phyloP scores from a whole-genome alignment of 2,329 filamentous ascomycete genomes.

The Fonsecaea erecta region DNA sequence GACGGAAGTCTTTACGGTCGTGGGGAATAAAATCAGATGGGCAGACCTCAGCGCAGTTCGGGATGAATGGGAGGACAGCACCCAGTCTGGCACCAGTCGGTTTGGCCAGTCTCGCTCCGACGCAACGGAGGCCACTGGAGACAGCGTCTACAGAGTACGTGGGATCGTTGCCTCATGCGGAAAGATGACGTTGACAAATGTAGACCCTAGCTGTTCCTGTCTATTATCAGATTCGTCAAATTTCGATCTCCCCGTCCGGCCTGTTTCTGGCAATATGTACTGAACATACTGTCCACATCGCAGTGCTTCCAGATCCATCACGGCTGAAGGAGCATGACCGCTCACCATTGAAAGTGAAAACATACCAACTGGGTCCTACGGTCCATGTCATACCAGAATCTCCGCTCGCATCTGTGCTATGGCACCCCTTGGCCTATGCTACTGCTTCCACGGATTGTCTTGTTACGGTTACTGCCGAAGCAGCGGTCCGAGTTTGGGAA shows the following conservation, averaged over 20 bases:
- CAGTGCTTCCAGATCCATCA: constrained; percentile 78
- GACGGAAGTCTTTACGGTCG: constrained; percentile 85
- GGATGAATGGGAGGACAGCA: constrained; percentile 57
- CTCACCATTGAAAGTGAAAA: constrained; percentile 75
- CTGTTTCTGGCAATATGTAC: constrained; percentile 82
- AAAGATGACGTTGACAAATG: constrained; percentile 31
- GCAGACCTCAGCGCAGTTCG: constrained; percentile 81
- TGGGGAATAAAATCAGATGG: constrained; percentile 90
- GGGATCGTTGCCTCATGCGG: not conserved
- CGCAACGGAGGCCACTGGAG: constrained; percentile 2
- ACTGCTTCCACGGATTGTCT: constrained; percentile 71
- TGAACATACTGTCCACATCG: constrained; percentile 84
- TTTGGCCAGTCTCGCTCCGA: constrained; percentile 20
- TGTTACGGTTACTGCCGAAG: constrained; percentile 86
- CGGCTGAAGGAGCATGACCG: constrained; percentile 73
- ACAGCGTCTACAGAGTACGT: constrained; percentile 53
- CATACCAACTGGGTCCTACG: constrained; percentile 89
- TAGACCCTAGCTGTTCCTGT: constrained; percentile 73
- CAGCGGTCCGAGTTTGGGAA: constrained; percentile 89
- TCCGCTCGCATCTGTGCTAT: constrained; percentile 78
- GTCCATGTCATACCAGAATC: constrained; percentile 87
- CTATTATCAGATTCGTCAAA: constrained; percentile 80
- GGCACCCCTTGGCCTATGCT: constrained; percentile 85
- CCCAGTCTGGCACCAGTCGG: constrained; percentile 28
- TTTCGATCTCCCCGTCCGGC: constrained; percentile 79